Conservation (phyloP, 306 rosid species). For the Prunus mume region DNA sequence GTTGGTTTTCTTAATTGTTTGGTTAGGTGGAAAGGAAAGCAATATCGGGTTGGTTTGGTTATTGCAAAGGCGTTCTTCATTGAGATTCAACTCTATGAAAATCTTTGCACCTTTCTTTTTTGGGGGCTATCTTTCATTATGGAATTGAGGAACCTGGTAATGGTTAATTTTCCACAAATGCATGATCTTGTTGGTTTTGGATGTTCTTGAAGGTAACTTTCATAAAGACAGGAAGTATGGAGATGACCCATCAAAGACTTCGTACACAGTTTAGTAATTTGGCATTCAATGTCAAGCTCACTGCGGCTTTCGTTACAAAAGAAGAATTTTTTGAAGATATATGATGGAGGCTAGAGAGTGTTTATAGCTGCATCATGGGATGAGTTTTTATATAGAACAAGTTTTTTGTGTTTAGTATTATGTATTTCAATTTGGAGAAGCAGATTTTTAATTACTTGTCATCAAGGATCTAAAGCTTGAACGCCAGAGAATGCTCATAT, state of each 20-base stretch:
- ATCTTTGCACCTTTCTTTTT: slow-evolving; percentile 21
- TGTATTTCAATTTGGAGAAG: neutral
- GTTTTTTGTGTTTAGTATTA: neutral
- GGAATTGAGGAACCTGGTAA: slow-evolving; percentile 26
- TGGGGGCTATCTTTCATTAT: slow-evolving; percentile 8
- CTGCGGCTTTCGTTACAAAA: neutral
- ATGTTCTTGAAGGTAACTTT: neutral
- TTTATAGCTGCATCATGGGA: neutral
- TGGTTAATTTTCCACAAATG: neutral
- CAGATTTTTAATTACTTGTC: neutral
- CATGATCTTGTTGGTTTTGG: slow-evolving; percentile 10
- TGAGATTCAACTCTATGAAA: neutral
- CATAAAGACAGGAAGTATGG: neutral
- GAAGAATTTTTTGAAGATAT: slow-evolving; percentile 13
- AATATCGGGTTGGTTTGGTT: neutral
- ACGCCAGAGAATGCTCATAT: slow-evolving; percentile 24
- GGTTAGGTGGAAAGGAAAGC: neutral
- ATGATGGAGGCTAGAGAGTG: slow-evolving; percentile 5
- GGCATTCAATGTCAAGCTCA: neutral
- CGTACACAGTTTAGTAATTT: neutral
- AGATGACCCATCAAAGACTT: neutral
- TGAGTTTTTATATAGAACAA: neutral
- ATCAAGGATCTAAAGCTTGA: slow-evolving; percentile 18
- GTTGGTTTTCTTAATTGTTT: neutral
- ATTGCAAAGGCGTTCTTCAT: neutral